Evolutionary conservation across 495 filamentous ascomycete species (phyloP).

Genomic region (Patellaria atrata): DNA sequence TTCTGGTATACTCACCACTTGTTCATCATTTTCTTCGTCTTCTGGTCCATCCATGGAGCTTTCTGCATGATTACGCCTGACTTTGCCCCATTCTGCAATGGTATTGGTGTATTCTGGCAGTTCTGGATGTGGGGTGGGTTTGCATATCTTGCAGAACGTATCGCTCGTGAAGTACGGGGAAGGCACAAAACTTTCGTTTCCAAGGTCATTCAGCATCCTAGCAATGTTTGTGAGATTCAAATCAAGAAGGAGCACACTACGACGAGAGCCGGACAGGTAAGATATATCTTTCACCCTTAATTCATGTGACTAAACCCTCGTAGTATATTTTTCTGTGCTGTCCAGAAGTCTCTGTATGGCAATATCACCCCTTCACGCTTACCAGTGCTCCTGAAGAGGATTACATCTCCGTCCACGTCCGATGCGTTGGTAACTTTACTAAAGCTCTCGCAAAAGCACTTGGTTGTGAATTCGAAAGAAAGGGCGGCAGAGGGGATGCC

Average conservation of each 20-base stretch:
- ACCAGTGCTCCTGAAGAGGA: constrained; percentile 71
- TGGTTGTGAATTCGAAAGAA: constrained; percentile 51
- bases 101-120: constrained; percentile 64
- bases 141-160: constrained; percentile 53
- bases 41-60: constrained; percentile 67
- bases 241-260: constrained; percentile 71
- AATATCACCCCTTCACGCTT: constrained; percentile 67
- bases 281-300: background rate
- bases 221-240: constrained; percentile 71
- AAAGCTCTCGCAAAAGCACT: constrained; percentile 46
- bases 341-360: constrained; percentile 64
- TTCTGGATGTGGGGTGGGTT: constrained; percentile 68
- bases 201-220: constrained; percentile 71
- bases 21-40: constrained; percentile 65
- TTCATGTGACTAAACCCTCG: constrained; percentile 5
- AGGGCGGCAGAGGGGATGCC: constrained; percentile 23
- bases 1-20: constrained; percentile 74
- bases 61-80: constrained; percentile 75
- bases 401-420: constrained; percentile 67
- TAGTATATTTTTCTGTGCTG: constrained; percentile 70
- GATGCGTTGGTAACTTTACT: constrained; percentile 58
- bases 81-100: constrained; percentile 52
- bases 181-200: constrained; percentile 64
- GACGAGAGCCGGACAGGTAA: constrained; percentile 55
- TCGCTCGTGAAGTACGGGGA: constrained; percentile 55